phyloP scores from a whole-genome alignment of 2,329 filamentous ascomycete species.

The Exserohilum rostratum region DNA sequence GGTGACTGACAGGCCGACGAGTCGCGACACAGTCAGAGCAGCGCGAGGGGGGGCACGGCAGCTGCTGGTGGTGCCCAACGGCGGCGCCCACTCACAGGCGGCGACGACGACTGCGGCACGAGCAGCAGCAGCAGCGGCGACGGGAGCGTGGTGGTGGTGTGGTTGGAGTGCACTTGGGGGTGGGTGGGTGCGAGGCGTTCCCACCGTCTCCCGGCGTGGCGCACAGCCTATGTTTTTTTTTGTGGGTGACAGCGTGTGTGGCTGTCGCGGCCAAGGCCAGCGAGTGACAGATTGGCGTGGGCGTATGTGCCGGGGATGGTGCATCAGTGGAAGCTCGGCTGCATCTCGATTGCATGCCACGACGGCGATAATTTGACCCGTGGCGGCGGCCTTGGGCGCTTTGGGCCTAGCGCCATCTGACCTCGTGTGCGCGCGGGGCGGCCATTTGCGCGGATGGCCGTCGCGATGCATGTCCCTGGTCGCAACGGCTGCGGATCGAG shows the following conservation, averaged over 20 bases:
- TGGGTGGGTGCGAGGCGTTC: neutral
- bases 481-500: conserved; percentile 35
- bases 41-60: no score
- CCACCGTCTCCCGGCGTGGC: conserved; percentile 15
- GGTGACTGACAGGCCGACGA: no score
- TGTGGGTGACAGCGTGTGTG: conserved; percentile 6
- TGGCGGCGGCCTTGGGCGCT: conserved; percentile 22
- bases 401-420: conserved; percentile 25
- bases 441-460: conserved; percentile 29
- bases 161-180: no score
- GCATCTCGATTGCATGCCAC: conserved; percentile 33
- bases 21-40: neutral
- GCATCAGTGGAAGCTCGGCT: conserved; percentile 26
- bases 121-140: no score
- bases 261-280: conserved; percentile 19
- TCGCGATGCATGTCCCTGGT: conserved; percentile 28
- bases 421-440: conserved; percentile 25
- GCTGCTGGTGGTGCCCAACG: conserved; percentile 18
- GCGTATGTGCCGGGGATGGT: conserved; percentile 18
- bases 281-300: conserved; percentile 25
- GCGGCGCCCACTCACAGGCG: neutral
- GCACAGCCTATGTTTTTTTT: conserved; percentile 7
- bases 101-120: no score
- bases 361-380: conserved; percentile 28
- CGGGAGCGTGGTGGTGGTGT: no score